A percentile compares a stretch with the other conserved stretches of the same genome.
Evolutionary conservation across 768 basidiomycete species (phyloP).

Genomic region (Amyloporia xantha): DNA sequence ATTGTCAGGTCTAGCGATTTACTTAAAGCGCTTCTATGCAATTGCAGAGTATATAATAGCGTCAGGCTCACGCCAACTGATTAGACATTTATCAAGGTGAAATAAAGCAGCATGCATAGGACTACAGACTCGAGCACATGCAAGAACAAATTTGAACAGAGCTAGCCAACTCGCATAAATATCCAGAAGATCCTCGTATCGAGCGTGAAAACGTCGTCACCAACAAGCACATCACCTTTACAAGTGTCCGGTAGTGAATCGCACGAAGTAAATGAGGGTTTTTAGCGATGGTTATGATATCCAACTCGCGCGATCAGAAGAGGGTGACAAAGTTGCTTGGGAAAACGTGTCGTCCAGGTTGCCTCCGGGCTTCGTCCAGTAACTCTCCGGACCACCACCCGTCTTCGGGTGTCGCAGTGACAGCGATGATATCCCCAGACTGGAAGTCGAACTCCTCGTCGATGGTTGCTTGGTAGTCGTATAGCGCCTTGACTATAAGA

Average conservation of each 20-base stretch:
- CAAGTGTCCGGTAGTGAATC: neutral
- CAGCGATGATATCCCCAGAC: conserved; percentile 90
- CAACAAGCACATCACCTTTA: neutral
- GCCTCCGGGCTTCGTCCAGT: conserved; percentile 67
- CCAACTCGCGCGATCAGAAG: conserved; percentile 37
- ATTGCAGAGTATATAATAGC: too few relatives aligned
- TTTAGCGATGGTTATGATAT: neutral
- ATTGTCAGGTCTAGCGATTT: too few relatives aligned
- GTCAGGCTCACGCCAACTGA: too few relatives aligned
- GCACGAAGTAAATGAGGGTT: neutral
- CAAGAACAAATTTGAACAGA: neutral
- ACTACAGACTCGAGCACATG: too few relatives aligned
- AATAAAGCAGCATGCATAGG: neutral
- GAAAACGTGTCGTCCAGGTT: conserved; percentile 71
- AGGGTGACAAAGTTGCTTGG: conserved; percentile 85
- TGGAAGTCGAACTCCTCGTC: conserved; percentile 97
- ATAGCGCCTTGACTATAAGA: conserved; percentile 74
- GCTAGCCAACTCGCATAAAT: conserved; percentile 3
- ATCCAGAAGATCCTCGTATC: neutral
- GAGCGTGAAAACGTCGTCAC: neutral
- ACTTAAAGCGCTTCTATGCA: too few relatives aligned
- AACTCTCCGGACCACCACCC: conserved; percentile 97
- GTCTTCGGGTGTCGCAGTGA: conserved; percentile 89
- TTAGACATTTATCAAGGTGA: too few relatives aligned
- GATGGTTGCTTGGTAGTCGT: conserved; percentile 78